These are phyloP conservation scores for Solanum hybrid DNA, from an alignment of 305 asterid species.

Conservation along the genomic window DNA sequence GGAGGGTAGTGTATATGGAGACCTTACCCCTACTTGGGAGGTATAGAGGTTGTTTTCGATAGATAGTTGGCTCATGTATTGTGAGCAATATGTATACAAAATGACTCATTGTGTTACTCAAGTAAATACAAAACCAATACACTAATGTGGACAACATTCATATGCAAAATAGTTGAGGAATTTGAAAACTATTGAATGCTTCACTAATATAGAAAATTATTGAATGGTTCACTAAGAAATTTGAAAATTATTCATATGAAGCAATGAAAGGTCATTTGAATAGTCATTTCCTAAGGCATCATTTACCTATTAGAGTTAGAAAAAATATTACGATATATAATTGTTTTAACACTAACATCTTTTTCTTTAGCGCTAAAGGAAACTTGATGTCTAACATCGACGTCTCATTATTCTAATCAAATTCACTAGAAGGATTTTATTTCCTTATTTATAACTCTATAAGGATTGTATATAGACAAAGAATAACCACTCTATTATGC, in stretches of 20 bases:
- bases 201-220: neutral
- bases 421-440: neutral
- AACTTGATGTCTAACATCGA: neutral
- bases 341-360: neutral
- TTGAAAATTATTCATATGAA: neutral
- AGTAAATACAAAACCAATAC: no score
- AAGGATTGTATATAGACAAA: neutral
- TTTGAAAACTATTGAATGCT: neutral
- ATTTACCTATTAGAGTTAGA: no score
- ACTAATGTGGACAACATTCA: no score
- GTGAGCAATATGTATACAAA: no score
- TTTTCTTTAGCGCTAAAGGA: neutral
- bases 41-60: no score
- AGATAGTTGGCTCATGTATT: no score
- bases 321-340: no score
- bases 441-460: neutral
- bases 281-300: no score
- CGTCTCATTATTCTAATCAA: neutral
- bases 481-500: neutral
- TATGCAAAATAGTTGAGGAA: neutral
- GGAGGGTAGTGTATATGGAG: no score
- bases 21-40: no score
- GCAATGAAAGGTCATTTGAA: neutral
- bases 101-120: no score
- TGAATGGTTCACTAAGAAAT: no score